Evolutionary conservation across 345 rosid species (phyloP).

Genomic region (Eucalyptus fibrosa): DNA sequence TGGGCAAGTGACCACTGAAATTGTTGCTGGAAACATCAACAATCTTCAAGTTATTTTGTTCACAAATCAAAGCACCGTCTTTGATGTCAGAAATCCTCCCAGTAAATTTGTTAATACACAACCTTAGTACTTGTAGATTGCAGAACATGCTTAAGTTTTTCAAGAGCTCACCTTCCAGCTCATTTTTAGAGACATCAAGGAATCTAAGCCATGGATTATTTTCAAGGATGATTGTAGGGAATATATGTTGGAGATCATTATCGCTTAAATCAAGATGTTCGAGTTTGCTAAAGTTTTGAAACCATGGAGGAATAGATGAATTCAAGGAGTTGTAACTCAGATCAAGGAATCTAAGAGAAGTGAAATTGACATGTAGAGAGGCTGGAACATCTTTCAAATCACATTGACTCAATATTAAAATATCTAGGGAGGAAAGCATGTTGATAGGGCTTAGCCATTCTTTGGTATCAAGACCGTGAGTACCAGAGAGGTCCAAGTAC

Average conservation of each 20-base stretch:
- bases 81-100: neutral
- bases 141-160: neutral
- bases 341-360: neutral
- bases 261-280: neutral
- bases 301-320: neutral
- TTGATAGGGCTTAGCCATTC: neutral
- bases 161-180: fast-evolving
- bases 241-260: neutral
- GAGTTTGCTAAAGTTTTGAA: neutral
- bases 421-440: neutral
- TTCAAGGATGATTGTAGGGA: neutral
- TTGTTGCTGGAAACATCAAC: neutral
- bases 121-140: neutral
- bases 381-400: neutral
- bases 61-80: neutral
- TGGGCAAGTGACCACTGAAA: neutral
- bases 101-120: fast-evolving
- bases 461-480: fast-evolving
- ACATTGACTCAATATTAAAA: neutral
- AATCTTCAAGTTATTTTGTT: neutral
- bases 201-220: neutral
- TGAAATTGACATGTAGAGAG: neutral
- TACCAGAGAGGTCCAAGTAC: neutral
- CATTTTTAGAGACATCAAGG: neutral
- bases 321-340: neutral